These are phyloP conservation scores for Evansstolkia leycettana DNA, from an alignment of 495 filamentous ascomycete species.

Conservation along the genomic window DNA sequence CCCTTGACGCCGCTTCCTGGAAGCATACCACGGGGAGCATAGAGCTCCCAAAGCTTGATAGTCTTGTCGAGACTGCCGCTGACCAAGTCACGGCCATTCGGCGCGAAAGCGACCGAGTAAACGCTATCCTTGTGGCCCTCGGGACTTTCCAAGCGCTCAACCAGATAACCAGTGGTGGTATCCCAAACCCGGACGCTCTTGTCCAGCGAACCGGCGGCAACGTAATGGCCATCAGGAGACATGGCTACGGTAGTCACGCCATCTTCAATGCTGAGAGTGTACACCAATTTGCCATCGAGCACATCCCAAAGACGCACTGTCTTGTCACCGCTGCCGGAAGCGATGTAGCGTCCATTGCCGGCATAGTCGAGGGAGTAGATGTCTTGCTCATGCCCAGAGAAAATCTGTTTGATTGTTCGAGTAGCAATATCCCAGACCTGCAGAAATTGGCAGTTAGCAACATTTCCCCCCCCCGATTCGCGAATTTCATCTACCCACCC, in stretches of 20 bases:
- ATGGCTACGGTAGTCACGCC: slow-evolving; percentile 88
- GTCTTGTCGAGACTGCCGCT: slow-evolving; percentile 87
- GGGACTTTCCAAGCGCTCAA: slow-evolving; percentile 72
- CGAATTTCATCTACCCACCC: slow-evolving; percentile 53
- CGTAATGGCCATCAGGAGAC: slow-evolving; percentile 75
- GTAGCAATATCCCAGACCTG: slow-evolving; percentile 81
- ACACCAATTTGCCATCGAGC: slow-evolving; percentile 56
- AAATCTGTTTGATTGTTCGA: slow-evolving; percentile 67
- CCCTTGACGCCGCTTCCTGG: slow-evolving; percentile 53
- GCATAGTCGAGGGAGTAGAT: slow-evolving; percentile 92
- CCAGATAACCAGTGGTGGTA: slow-evolving; percentile 62
- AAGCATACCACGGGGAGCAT: slow-evolving; percentile 50
- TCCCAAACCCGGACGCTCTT: slow-evolving; percentile 91
- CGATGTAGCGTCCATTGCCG: slow-evolving; percentile 75
- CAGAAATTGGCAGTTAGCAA: neutral
- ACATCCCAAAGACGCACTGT: slow-evolving; percentile 88
- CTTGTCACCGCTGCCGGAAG: slow-evolving; percentile 77
- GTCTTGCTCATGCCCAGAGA: slow-evolving; percentile 80
- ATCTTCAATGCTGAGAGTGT: slow-evolving; percentile 76
- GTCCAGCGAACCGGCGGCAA: slow-evolving; percentile 78
- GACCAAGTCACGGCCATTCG: slow-evolving; percentile 76
- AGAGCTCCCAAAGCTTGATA: slow-evolving; percentile 91
- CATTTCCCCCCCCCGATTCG: too few relatives aligned
- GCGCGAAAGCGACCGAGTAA: slow-evolving; percentile 86
- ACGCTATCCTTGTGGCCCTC: slow-evolving; percentile 88